Conservation (phyloP, 2,329 filamentous ascomycete species). For the Talaromyces amestolkiae region DNA sequence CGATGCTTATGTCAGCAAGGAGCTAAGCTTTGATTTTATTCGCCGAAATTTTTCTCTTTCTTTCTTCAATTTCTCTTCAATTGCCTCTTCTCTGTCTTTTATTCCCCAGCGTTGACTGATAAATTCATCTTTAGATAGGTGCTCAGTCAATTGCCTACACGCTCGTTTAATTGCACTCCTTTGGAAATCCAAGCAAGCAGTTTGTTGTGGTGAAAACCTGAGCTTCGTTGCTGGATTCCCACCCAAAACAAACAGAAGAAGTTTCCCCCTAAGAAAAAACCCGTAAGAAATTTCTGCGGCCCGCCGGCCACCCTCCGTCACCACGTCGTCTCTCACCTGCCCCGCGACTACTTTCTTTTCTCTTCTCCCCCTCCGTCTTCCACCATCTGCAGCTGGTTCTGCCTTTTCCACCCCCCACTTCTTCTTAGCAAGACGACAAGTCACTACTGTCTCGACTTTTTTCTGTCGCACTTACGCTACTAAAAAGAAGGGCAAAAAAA, state of each 20-base stretch:
- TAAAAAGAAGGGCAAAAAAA: slow-evolving; percentile 65
- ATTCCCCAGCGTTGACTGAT: background rate
- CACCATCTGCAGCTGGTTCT: slow-evolving; percentile 65
- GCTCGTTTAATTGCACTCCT: slow-evolving; percentile 3
- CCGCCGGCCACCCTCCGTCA: slow-evolving; percentile 29
- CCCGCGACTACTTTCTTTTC: slow-evolving; percentile 47
- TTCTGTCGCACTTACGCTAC: slow-evolving; percentile 53
- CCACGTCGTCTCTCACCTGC: slow-evolving; percentile 30
- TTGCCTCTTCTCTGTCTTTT: background rate
- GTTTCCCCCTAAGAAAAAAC: slow-evolving; percentile 2
- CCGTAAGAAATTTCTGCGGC: slow-evolving; percentile 20
- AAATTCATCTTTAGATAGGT: background rate
- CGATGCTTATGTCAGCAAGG: background rate
- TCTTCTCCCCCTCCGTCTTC: slow-evolving; percentile 52
- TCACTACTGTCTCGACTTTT: slow-evolving; percentile 43
- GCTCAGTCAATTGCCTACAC: background rate
- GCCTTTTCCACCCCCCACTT: slow-evolving; percentile 49
- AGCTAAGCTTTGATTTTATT: slow-evolving; percentile 10
- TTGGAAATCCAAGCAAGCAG: background rate
- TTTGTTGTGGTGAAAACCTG: slow-evolving; percentile 4
- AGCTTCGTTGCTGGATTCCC: slow-evolving; percentile 8
- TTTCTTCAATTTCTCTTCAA: background rate
- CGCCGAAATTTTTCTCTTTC: slow-evolving; percentile 12
- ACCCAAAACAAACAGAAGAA: slow-evolving; percentile 3
- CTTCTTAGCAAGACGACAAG: slow-evolving; percentile 21